Evolutionary conservation across 441 rosid genomes (phyloP), one percentile per base, ranked within the genome.

Genomic region (Jatropha podagrica): DNA sequence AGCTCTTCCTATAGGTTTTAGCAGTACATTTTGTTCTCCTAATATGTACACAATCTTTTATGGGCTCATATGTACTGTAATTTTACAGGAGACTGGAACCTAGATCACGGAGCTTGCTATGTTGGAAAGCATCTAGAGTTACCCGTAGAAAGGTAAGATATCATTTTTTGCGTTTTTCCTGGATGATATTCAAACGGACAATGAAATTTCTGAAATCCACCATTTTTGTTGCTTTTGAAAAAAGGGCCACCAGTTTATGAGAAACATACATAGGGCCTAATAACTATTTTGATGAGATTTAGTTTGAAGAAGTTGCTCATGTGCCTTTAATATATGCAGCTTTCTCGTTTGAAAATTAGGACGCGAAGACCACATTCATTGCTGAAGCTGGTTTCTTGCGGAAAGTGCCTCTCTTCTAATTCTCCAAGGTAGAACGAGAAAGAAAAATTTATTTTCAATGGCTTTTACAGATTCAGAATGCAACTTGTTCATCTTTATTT

Each of bases 41-140:
- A 32, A 17, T 56, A 1, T 65, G 42, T 14, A 38, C 52, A 56
- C 51, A 37, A 46, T 40, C 20, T 58, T 65, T 11, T n/a, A 68
- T 67, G 58, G 58, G 68, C 74, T 63, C 67, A 72, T 48, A 56
- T 64, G 37, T 71, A 46, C 54, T 76, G 62, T 18, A 40, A 80
- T 71, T 72, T 82, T 67, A 74, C 88, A 96, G 99, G 90, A 94
- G 98, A 75, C 90, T 94, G 72, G 98, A 94, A 82, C 90, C 98
- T 4, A 86, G 89, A 81, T 92, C 98, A 54, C 91, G 97, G 86
- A 91, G 89, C 88, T 79, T 91, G 87, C 89, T 94, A 73, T 94
- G 99, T 83, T 94, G 98, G 98, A 92, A 92, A 80, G 86, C 95
- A 44, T 79, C 96, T 32, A 90, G 83, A 80, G 88, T 80, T 68